Base-by-base conservation (phyloP, 73 alveolate species). In the Breviolum minutum region DNA sequence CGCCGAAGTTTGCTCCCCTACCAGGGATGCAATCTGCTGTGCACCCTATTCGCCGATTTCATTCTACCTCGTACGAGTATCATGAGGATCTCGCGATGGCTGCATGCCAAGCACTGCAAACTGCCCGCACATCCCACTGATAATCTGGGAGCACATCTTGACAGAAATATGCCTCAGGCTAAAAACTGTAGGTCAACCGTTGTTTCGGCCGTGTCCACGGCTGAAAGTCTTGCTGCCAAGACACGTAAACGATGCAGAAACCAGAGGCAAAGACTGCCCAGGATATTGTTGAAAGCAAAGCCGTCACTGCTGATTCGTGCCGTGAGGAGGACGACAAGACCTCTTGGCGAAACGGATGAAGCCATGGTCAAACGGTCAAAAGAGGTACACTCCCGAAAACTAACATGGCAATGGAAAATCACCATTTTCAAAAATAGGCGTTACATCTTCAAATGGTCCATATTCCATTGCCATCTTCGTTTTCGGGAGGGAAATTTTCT, bases 131-230 rank as follows among this genome's bases (percentile, higher is more conserved):
- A 29, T 86, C 95, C 95, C 95, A 86, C 81, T 63, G 80, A 29
- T 86, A 86, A 82, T 64, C 95, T 17, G 95, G 95, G 32, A 86
- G 95, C 30, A 86, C 95, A 61, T 86, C 95, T 86, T 86, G 74
- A 7, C 63, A 7, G 81, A 86, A 86, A 64, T 86, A 86, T 8
- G 64, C 95, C 95, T 86, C 40, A n/a, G 54, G 68, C 27, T 8
- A 40, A 73, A 73, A 2, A 54, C 82, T 73, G 24, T 6, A 14
- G 27, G 29, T 8, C 20, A 10, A 26, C 82, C 24, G 8, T 40
- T 73, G 26, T 73, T 29, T 73, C 82, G 20, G 30, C 82, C 30
- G 27, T 1, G 81, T 40, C 54, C 54, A 40, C 81, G 29, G 40
- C 81, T 73, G 40, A 54, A 19, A 73, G 14, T 73, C 30, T 24